Evolutionary conservation across 805 yeast genomes (phyloP), one percentile per base, ranked within the genome.

Genomic region (Spathaspora hagerdaliae): DNA sequence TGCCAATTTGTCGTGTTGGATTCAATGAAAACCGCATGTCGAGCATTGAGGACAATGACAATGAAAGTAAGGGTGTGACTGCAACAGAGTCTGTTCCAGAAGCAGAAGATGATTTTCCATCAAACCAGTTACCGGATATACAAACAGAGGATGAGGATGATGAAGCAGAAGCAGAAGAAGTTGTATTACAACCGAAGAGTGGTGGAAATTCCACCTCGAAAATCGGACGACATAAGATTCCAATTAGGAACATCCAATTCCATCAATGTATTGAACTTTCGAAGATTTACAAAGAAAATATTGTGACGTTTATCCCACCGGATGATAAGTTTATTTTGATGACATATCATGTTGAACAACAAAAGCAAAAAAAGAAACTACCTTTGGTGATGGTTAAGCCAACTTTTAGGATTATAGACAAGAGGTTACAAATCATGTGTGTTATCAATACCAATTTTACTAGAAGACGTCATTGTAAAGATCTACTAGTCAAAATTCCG

Each of bases 291-390:
- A 61, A 67, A 13, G 74, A 76, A 6, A 83, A 89, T 53, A 76
- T 81, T 46, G 80, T 91, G 31, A 79, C 83, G 27, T 91, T 90
- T 60, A 79, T 85, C 13, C 97, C 97, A 12, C 97, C 97, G 0
- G 97, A 89, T 41, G 75, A 71, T 46, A 60, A 67, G 45, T 73
- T 73, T 42, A 54, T 57, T 2, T 54, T 71, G 2, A 61, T 72
- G 57, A 59, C 68, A 3, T 68, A 70, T 48, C 58, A 75, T 4
- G 73, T 71, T 36, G 78, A 77, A 14, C 65, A 66, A 34, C 71
- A 63, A 43, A 59, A 72, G 24, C 72, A 71, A 41, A 55, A 52
- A 34, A 44, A 55, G n/a, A 67, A 64, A 43, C 45, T 56, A 36
- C 81, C 82, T 1, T 56, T 78, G 31, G 51, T 79, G n/a, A 59